phyloP scores from a whole-genome alignment of 345 rosid genomes.

The Corymbia maculata region DNA sequence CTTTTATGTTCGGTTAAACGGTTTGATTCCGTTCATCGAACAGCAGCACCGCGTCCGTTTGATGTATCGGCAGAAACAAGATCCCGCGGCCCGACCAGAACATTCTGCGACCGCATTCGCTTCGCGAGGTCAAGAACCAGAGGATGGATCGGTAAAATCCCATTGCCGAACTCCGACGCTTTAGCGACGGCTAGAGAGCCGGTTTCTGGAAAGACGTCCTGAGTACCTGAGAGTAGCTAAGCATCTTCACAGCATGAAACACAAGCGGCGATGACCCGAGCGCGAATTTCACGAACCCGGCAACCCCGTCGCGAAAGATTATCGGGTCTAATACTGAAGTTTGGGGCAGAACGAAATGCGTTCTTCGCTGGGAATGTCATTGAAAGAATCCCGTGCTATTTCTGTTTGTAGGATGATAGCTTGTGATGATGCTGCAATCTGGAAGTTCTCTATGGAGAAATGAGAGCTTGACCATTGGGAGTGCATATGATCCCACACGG shows the following conservation, averaged over 20 bases:
- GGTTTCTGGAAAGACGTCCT: background rate
- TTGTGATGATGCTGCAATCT: background rate
- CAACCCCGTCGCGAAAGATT: rapidly evolving
- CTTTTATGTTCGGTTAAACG: background rate
- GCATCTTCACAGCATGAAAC: background rate
- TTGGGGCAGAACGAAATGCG: background rate
- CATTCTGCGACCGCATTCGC: no score
- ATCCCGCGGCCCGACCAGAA: no score
- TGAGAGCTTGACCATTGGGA: background rate
- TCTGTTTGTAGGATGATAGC: background rate
- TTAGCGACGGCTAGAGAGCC: background rate
- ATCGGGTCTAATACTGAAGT: background rate
- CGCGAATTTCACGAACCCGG: background rate
- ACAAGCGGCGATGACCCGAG: rapidly evolving
- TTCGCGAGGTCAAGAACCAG: no score
- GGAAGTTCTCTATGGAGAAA: background rate
- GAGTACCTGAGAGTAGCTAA: background rate
- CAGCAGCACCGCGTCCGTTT: background rate
- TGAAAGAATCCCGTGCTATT: background rate
- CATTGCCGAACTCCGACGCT: rapidly evolving
- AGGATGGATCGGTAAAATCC: no score
- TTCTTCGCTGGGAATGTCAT: background rate
- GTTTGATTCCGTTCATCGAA: background rate
- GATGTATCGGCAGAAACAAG: no score
- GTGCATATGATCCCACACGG: background rate